These are phyloP conservation scores for Nemania serpens DNA, from an alignment of 2,329 filamentous ascomycete species.

Conservation along the genomic window DNA sequence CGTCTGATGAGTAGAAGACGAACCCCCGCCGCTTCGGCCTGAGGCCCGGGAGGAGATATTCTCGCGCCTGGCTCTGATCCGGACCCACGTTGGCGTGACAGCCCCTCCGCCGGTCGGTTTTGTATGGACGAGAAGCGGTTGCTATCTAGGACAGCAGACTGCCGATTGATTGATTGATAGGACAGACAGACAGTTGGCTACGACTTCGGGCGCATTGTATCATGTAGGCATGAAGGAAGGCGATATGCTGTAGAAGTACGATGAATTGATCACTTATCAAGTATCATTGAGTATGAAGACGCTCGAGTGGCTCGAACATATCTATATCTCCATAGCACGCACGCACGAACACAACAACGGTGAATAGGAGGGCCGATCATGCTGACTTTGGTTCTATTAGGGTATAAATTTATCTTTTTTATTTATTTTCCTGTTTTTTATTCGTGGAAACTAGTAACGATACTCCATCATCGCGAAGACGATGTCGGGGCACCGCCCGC, in stretches of 20 bases:
- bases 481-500: conserved; percentile 44
- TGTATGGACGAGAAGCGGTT: conserved; percentile 6
- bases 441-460: not conserved
- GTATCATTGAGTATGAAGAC: not conserved
- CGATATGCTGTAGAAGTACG: conserved; percentile 27
- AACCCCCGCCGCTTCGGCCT: not conserved
- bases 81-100: not conserved
- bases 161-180: conserved; percentile 9
- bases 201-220: conserved; percentile 16
- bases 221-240: conserved; percentile 18
- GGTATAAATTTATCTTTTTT: conserved; percentile 20
- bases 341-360: not conserved
- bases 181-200: conserved; percentile 27
- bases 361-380: not conserved
- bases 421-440: not conserved
- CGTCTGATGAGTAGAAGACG: conserved; percentile 18
- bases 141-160: conserved; percentile 7
- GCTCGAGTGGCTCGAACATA: too few relatives aligned
- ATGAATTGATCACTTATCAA: conserved; percentile 26
- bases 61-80: conserved; percentile 1
- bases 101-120: not conserved
- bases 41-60: not conserved
- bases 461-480: conserved; percentile 16
- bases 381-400: conserved; percentile 16
- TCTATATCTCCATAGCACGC: not conserved